These are phyloP conservation scores for Phialophora tarda DNA, from an alignment of 2,329 filamentous ascomycete genomes.

Conservation along the genomic window DNA sequence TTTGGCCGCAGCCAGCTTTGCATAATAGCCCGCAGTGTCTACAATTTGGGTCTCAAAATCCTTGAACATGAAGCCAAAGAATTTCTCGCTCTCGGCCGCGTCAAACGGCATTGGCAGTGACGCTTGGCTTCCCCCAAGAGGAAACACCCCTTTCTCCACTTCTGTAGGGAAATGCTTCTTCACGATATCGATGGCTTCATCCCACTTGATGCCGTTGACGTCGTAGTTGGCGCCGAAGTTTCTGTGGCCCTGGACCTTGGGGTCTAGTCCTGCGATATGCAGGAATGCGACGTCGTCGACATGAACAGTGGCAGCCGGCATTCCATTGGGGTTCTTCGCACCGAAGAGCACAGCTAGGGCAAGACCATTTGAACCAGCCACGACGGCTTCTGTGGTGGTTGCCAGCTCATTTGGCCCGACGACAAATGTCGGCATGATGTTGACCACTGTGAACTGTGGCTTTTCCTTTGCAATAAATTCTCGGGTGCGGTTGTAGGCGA, in stretches of 20 bases:
- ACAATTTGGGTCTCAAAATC: slow-evolving; percentile 46
- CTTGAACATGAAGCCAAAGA: slow-evolving; percentile 51
- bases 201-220: slow-evolving; percentile 43
- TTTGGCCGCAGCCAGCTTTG: slow-evolving; percentile 14
- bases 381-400: slow-evolving; percentile 28
- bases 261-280: slow-evolving; percentile 42
- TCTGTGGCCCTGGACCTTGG: slow-evolving; percentile 27
- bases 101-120: slow-evolving; percentile 59
- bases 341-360: slow-evolving; percentile 31
- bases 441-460: slow-evolving; percentile 65
- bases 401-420: slow-evolving; percentile 56
- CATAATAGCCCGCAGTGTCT: slow-evolving; percentile 28
- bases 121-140: slow-evolving; percentile 60
- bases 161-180: slow-evolving; percentile 51
- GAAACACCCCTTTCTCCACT: slow-evolving; percentile 47
- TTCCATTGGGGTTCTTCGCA: slow-evolving; percentile 17
- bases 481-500: slow-evolving; percentile 72
- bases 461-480: slow-evolving; percentile 63
- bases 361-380: slow-evolving; percentile 39
- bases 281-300: slow-evolving; percentile 44
- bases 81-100: slow-evolving; percentile 49
- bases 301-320: slow-evolving; percentile 33
- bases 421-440: slow-evolving; percentile 67
- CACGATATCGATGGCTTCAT: slow-evolving; percentile 50
- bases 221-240: slow-evolving; percentile 34